Base-by-base conservation (phyloP, 2,329 filamentous ascomycete genomes). In the Verticillium longisporum region DNA sequence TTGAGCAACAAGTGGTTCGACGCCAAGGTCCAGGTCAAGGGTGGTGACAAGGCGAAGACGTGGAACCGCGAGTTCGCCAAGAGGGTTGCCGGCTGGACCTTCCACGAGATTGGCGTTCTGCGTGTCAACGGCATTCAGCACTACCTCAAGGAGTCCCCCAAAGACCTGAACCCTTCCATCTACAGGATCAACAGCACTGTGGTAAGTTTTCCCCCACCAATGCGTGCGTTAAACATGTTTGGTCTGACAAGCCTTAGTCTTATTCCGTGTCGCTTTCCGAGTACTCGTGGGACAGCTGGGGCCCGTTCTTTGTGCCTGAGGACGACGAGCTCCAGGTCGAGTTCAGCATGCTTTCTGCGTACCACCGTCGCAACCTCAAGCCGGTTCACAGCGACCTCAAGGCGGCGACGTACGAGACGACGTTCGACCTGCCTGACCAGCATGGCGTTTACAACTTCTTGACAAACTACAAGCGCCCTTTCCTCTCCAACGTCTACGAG, bases 391-490 rank as follows among this genome's bases (percentile, higher is more conserved):
- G 80, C 32, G 88, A 87, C 1, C 75, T 81, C 60, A 88, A 91
- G 68, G 86, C 87, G 65, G 88, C 90, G 57, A 83, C 90, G 64
- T 99, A 88, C 80, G 83, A 83, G 65, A 83, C 85, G 55, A 83
- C 85, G 31, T 97, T 99, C 77, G 89, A 83, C 65, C 84, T 94
- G 4, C 95, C 95, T 4, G 95, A 99, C 74, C 95, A 99, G 77
- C 95, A 99, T 79, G 95, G 95, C 72, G 97, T 99, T 77, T 99
- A 98, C 84, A 96, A 96, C 79, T 98, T 99, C 84, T 87, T 88
- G 72, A 84, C 98, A 75, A 96, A 97, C 83, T 97, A 98, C 83
- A 96, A 96, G 82, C 88, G 95, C 6, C 92, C 94, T 1, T 96
- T 97, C 81, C 78, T 96, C 68, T 95, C 87, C 70, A 89, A 88